Percentiles rank a stretch among this genome's conserved stretches.
Conservation (phyloP, 371 early-diverging fungal genomes). For the Umbelopsis sp. region DNA sequence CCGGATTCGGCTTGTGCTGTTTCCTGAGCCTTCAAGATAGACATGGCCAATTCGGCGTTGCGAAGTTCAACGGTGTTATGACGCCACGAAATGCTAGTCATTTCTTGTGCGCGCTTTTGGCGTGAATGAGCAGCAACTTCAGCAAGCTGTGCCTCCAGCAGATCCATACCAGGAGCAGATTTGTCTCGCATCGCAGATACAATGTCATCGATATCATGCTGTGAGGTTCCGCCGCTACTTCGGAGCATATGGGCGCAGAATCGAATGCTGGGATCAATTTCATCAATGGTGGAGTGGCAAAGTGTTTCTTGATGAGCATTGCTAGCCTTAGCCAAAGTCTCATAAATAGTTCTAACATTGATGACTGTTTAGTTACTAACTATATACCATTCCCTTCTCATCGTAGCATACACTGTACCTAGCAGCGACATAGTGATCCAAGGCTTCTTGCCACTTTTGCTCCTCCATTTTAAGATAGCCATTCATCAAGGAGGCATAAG, state of each 20-base stretch:
- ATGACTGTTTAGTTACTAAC: background rate
- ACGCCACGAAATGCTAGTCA: constrained; percentile 54
- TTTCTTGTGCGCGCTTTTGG: constrained; percentile 40
- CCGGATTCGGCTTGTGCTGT: constrained; percentile 27
- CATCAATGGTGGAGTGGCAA: constrained; percentile 73
- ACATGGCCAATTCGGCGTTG: constrained; percentile 39
- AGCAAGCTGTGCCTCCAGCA: constrained; percentile 47
- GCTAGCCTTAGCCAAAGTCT: constrained; percentile 55
- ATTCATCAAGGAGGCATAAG: constrained; percentile 72
- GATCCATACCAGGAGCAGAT: constrained; percentile 39
- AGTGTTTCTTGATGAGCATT: constrained; percentile 66
- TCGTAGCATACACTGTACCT: constrained; percentile 26
- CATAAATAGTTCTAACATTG: constrained; percentile 64
- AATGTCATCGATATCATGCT: constrained; percentile 55
- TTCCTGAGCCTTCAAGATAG: constrained; percentile 46
- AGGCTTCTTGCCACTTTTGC: constrained; percentile 71
- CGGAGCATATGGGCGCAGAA: constrained; percentile 80
- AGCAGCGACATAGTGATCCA: constrained; percentile 64
- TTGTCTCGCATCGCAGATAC: constrained; percentile 45
- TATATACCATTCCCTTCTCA: background rate
- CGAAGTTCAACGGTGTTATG: constrained; percentile 44
- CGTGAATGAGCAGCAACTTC: constrained; percentile 33
- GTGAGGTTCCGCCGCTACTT: constrained; percentile 35
- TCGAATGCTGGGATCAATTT: constrained; percentile 80
- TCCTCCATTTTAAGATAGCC: constrained; percentile 71